Percentiles rank a stretch among this genome's conserved stretches.
Conservation (phyloP, 495 filamentous ascomycete genomes). For the Penicillium egyptiacum region DNA sequence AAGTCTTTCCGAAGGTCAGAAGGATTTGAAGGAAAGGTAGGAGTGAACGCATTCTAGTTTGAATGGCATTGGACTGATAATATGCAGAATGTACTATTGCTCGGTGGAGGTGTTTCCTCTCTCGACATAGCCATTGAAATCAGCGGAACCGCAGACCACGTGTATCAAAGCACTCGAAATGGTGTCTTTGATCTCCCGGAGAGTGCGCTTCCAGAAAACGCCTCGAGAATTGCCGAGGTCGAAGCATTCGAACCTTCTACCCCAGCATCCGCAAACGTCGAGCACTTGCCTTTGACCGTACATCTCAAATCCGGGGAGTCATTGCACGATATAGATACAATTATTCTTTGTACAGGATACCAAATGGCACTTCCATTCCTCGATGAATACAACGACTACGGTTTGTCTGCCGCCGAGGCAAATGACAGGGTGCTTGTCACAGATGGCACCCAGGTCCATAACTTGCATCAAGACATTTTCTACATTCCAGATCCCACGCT, state of each 20-base stretch:
- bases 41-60: background rate
- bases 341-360: conserved; percentile 67
- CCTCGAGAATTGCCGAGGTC: conserved; percentile 52
- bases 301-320: conserved; percentile 43
- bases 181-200: conserved; percentile 57
- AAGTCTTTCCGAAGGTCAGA: conserved; percentile 58
- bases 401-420: conserved; percentile 31
- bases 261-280: conserved; percentile 34
- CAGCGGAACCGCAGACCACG: conserved; percentile 43
- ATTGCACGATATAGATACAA: conserved; percentile 51
- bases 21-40: conserved; percentile 43
- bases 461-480: conserved; percentile 66
- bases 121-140: conserved; percentile 61
- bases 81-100: conserved; percentile 54
- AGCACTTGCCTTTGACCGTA: conserved; percentile 34
- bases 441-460: conserved; percentile 64
- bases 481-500: conserved; percentile 65
- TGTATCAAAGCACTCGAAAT: conserved; percentile 61
- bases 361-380: conserved; percentile 61
- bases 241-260: conserved; percentile 25
- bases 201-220: conserved; percentile 47
- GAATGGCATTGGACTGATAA: background rate
- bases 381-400: conserved; percentile 43
- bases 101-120: conserved; percentile 62
- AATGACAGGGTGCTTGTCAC: conserved; percentile 57